phyloP scores from a whole-genome alignment of 257 asterid genomes.

The Eustoma russellianum region DNA sequence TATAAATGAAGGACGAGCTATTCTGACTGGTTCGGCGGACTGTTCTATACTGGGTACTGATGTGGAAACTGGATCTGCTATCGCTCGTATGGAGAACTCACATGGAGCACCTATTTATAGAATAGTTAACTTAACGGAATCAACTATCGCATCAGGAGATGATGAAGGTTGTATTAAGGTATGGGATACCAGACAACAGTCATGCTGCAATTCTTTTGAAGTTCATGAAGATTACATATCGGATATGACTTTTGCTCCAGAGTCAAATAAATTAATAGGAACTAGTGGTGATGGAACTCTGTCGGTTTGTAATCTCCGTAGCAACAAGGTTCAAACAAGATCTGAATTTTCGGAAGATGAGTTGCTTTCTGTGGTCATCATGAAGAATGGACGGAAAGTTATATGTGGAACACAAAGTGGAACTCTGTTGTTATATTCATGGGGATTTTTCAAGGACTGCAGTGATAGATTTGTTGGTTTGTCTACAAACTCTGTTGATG shows the following conservation, averaged over 20 bases:
- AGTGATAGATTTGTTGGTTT: conserved; percentile 89
- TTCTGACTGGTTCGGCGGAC: conserved; percentile 94
- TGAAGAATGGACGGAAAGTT: conserved; percentile 94
- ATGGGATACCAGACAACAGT: conserved; percentile 87
- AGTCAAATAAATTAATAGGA: conserved; percentile 65
- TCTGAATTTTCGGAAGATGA: conserved; percentile 96
- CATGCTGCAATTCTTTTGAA: conserved; percentile 61
- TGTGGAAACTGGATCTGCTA: conserved; percentile 65
- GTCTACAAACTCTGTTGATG: conserved; percentile 78
- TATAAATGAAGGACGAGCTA: conserved; percentile 71
- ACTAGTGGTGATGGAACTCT: conserved; percentile 95
- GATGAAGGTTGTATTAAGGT: conserved; percentile 88
- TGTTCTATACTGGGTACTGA: conserved; percentile 86
- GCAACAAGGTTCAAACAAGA: conserved; percentile 79
- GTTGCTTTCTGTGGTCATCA: conserved; percentile 73
- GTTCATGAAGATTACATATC: conserved; percentile 83
- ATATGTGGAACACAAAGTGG: conserved; percentile 80
- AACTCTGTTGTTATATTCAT: conserved; percentile 63
- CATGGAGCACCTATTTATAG: conserved; percentile 85
- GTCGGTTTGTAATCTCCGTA: conserved; percentile 84
- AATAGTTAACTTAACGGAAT: conserved; percentile 66
- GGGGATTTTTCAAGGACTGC: conserved; percentile 99
- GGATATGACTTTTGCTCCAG: conserved; percentile 74
- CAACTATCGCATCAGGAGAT: conserved; percentile 88
- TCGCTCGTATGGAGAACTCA: conserved; percentile 58